Base-by-base conservation (phyloP, 2,329 filamentous ascomycete species). In the Colletotrichum musicola region DNA sequence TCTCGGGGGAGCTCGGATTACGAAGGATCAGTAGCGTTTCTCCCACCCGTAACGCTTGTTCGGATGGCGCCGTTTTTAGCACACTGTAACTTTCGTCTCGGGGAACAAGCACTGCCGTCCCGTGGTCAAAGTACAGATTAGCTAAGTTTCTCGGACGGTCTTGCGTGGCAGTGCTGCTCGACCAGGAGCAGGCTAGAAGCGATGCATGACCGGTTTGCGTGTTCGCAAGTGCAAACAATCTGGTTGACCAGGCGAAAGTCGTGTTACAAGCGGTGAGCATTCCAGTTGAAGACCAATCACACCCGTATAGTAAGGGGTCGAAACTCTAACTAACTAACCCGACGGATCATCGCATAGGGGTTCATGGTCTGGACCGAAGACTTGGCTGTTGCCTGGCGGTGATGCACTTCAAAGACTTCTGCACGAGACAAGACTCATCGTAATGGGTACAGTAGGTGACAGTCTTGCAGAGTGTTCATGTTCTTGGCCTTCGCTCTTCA, bases 11-110 rank as follows among this genome's bases (percentile, higher is more conserved):
- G 20, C 12, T 51, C 49, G 49, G 49, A 30, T 30, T 1, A 30
- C 14, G 49, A 30, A 51, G 49, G 49, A 51, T 30, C 20, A 51
- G 49, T 51, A 47, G 18, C 44, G 16, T 49, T 49, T 49, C 18
- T 12, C 18, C 9, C 4, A 49, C 18, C 46, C 46, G 46, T 13
- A 25, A n/a, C 46, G 7, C 46, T 14, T 27, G 49, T 51, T 51
- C 49, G 49, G 49, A 51, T 30, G 49, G 49, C 25, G 22, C 25
- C 25, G 46, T 30, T 30, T 51, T 47, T 47, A 47, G 44, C 6
- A 9, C 18, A 20, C 44, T 3, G 44, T 4, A 18, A 10, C 16
- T 4, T 20, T 47, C 44, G 6, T 18, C 44, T 1, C 3, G 18
- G 1, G n/a, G 18, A 4, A 47, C 9, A 10, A 18, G 13, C 14